Base-by-base conservation (phyloP, 225 moss, liverwort and hornwort species). In the Pleurozium schreberi region DNA sequence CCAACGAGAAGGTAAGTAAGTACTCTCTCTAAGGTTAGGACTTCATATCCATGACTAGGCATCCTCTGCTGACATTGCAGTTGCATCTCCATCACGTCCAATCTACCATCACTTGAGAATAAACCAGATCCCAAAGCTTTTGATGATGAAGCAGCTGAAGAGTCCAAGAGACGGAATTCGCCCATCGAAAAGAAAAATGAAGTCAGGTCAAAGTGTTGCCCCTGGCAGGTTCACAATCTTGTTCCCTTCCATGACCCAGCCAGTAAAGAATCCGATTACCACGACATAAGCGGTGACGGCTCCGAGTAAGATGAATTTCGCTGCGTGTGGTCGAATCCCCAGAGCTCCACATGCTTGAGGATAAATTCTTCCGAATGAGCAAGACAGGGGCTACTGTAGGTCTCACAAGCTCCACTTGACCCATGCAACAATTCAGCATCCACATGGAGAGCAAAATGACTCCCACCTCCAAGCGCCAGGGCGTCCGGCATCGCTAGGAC, bases 371-470 rank as follows among this genome's bases (percentile, higher is more conserved):
- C 96, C 22, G 93, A 92, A 62, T 95, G 92, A 61, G 98, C 96
- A 80, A 98, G 96, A 86, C 96, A 96, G 23, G 90, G 85, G 91
- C 92, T 97, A 17, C 92, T 96, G 86, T 90, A 98, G 5, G 98
- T 98, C 89, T 98, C 98, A 92, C 96, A 98, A 21, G 64, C n/a
- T 27, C 97, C 98, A 92, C 98, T 98, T 33, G 98, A 93, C 76
- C 97, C 98, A 89, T 96, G 91, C 93, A 98, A 91, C 93, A 98
- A 83, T 66, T 98, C 98, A 12, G 97, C 92, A 89, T 98, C 98
- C 64, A 98, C 71, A 87, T 96, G 93, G 55, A 98, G 88, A 49
- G 98, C 97, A 85, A 97, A 97, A 85, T 96, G 97, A 33, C 95
- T 96, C 58, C 98, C 98, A 57, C 98, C 97, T 89, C 98, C 98